A percentile compares a stretch with the other conserved stretches of the same genome.
Evolutionary conservation across 306 rosid species (phyloP).

Genomic region (Cercis canadensis): DNA sequence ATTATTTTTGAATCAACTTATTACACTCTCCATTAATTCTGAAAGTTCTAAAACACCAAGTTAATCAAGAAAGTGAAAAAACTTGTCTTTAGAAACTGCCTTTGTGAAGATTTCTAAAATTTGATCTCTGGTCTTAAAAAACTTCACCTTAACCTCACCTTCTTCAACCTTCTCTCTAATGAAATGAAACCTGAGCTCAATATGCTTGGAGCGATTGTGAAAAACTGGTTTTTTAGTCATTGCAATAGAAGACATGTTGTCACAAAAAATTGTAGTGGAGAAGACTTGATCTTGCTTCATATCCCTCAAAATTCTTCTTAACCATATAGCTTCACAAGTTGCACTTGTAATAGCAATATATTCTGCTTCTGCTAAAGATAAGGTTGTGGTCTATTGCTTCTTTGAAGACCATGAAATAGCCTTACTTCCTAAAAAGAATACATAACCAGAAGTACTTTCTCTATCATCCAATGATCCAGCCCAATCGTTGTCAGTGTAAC

Average conservation of each 20-base stretch:
- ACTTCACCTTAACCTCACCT: too few species aligned
- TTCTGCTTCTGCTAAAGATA: not conserved
- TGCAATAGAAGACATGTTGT: not conserved
- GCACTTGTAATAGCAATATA: not conserved
- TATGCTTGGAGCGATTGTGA: conserved; percentile 3
- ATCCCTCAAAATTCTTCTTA: too few species aligned
- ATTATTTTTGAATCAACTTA: too few species aligned
- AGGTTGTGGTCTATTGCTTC: not conserved
- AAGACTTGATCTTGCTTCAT: not conserved
- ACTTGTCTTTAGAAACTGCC: too few species aligned
- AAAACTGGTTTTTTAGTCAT: not conserved
- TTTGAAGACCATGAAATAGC: not conserved
- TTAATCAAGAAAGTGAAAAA: too few species aligned
- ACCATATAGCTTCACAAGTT: not conserved
- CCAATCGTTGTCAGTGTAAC: not conserved
- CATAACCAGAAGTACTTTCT: too few species aligned
- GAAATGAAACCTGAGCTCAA: not conserved
- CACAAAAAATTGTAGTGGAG: not conserved
- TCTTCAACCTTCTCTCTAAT: too few species aligned
- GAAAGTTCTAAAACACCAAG: too few species aligned
- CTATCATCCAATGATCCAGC: not conserved
- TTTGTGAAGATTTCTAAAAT: too few species aligned
- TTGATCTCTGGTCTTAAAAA: too few species aligned
- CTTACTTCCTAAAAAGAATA: not conserved
- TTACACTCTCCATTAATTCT: too few species aligned